Evolutionary conservation across 2,329 filamentous ascomycete genomes (phyloP).

Genomic region (Aspergillus japonicus): DNA sequence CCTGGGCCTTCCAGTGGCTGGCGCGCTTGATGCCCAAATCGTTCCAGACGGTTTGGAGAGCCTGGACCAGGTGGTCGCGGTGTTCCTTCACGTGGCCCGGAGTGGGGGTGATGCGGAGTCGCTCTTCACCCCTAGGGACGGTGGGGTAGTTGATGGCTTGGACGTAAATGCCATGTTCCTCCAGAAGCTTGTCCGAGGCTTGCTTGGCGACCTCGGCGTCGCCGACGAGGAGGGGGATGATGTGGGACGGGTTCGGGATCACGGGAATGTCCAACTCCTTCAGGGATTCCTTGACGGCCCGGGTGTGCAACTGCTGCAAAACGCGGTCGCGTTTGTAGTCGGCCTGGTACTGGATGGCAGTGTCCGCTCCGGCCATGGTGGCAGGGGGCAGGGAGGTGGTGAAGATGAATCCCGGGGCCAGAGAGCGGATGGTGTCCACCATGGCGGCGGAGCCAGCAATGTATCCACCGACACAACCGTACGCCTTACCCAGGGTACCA

Average conservation of each 20-base stretch:
- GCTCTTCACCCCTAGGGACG: slow-evolving; percentile 95
- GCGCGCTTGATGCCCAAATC: slow-evolving; percentile 89
- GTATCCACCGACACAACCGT: slow-evolving; percentile 96
- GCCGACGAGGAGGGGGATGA: slow-evolving; percentile 88
- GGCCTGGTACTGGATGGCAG: slow-evolving; percentile 93
- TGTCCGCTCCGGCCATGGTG: slow-evolving; percentile 90
- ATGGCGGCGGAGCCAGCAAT: slow-evolving; percentile 86
- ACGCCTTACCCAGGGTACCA: slow-evolving; percentile 94
- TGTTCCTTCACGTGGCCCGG: slow-evolving; percentile 84
- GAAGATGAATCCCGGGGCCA: slow-evolving; percentile 97
- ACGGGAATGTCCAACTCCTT: slow-evolving; percentile 82
- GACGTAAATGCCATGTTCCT: slow-evolving; percentile 91
- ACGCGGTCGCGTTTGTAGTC: slow-evolving; percentile 79
- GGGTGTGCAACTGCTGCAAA: slow-evolving; percentile 93
- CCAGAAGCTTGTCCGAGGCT: slow-evolving; percentile 86
- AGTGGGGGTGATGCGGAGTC: slow-evolving; percentile 91
- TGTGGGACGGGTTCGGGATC: slow-evolving; percentile 96
- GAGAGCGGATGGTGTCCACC: slow-evolving; percentile 88
- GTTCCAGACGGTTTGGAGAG: slow-evolving; percentile 83
- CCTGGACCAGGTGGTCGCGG: slow-evolving; percentile 79
- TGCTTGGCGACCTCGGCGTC: slow-evolving; percentile 90
- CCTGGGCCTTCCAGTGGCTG: slow-evolving; percentile 83
- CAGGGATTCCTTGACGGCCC: slow-evolving; percentile 85
- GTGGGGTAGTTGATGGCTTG: slow-evolving; percentile 99
- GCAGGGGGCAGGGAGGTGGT: slow-evolving; percentile 94